A percentile compares a stretch with the other conserved stretches of the same genome.
These are phyloP conservation scores for Cucurbita ficifolia DNA, from an alignment of 306 rosid species.

Conservation along the genomic window DNA sequence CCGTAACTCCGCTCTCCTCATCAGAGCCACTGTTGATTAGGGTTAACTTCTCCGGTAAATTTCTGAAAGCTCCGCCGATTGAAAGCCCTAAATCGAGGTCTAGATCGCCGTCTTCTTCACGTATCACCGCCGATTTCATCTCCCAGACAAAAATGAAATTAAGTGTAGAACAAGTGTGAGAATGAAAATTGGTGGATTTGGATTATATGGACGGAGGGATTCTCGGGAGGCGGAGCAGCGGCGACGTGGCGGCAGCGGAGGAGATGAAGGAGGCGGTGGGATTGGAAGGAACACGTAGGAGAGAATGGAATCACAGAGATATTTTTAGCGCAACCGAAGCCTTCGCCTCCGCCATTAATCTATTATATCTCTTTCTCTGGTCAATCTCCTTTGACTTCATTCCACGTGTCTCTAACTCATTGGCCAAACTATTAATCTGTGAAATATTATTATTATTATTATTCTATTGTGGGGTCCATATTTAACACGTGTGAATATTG, in stretches of 20 bases:
- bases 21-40: not conserved
- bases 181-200: not conserved
- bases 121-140: conserved; percentile 15
- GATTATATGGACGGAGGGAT: not conserved
- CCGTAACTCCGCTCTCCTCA: not conserved
- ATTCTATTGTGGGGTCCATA: not conserved
- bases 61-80: conserved; percentile 40
- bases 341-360: not conserved
- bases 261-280: not conserved
- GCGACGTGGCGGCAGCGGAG: not conserved
- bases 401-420: not conserved
- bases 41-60: not conserved
- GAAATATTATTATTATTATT: too few species aligned
- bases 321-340: conserved; percentile 1
- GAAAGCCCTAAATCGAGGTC: conserved; percentile 60
- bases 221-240: not conserved
- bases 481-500: not conserved
- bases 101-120: conserved; percentile 20
- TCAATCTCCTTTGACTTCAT: not conserved
- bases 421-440: too few species aligned
- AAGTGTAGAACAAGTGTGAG: not conserved
- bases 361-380: not conserved
- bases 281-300: not conserved
- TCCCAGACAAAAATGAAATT: too few species aligned
- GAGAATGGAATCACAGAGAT: not conserved